These are phyloP conservation scores for Thalassiosira ordinaria DNA, from an alignment of 352 stramenopile species.

Conservation along the genomic window DNA sequence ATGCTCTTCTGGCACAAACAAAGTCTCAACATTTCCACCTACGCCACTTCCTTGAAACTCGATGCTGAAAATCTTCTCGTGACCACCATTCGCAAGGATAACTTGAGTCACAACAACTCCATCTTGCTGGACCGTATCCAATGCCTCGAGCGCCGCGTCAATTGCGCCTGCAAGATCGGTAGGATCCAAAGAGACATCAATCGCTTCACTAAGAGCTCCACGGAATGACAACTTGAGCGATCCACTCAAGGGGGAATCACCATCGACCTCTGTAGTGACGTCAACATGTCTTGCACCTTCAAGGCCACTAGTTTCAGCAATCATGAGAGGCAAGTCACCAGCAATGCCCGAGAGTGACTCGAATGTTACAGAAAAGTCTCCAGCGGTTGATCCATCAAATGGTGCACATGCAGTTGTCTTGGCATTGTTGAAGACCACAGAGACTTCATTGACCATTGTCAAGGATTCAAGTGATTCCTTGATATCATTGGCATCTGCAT, in stretches of 20 bases:
- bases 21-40: slow-evolving; percentile 90
- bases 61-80: slow-evolving; percentile 89
- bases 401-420: slow-evolving; percentile 83
- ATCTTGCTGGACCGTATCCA: slow-evolving; percentile 88
- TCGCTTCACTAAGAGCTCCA: slow-evolving; percentile 85
- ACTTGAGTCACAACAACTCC: slow-evolving; percentile 87
- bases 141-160: slow-evolving; percentile 84
- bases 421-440: slow-evolving; percentile 73
- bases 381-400: slow-evolving; percentile 75
- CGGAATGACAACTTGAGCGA: slow-evolving; percentile 91
- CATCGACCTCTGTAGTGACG: slow-evolving; percentile 85
- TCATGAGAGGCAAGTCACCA: slow-evolving; percentile 91
- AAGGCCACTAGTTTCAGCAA: slow-evolving; percentile 88
- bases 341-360: slow-evolving; percentile 84
- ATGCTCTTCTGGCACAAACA: slow-evolving; percentile 87
- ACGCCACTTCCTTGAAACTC: slow-evolving; percentile 88
- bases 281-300: slow-evolving; percentile 91
- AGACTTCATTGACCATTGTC: slow-evolving; percentile 88
- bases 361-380: slow-evolving; percentile 91
- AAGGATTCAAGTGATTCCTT: slow-evolving; percentile 91
- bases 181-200: slow-evolving; percentile 81
- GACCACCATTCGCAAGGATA: slow-evolving; percentile 57
- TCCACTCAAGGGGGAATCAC: slow-evolving; percentile 90
- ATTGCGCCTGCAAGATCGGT: slow-evolving; percentile 84
- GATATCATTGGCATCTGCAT: slow-evolving; percentile 87